Base-by-base conservation (phyloP, 495 filamentous ascomycete species). In the Penicillium riverlandense region DNA sequence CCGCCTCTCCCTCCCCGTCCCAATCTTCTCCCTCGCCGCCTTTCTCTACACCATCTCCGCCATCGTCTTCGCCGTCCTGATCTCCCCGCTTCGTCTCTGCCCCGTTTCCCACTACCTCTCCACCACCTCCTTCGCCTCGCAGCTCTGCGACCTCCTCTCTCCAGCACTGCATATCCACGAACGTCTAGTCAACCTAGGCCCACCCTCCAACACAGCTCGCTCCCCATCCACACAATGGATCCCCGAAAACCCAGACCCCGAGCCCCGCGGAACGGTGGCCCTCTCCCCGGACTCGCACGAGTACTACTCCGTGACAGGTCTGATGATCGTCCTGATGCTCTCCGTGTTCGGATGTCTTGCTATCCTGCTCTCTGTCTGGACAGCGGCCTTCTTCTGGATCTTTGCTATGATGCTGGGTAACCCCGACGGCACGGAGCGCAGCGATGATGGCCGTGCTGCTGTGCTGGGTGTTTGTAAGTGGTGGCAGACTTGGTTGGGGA, bases 321-420 rank as follows among this genome's bases (percentile, higher is more conserved):
- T 80, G 15, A 61, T 78, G 9, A 38, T 66, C 16, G 65, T 83
- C 15, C 66, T 80, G 28, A 38, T 78, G 1, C 47, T 80, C 13
- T 77, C 77, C 5, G 76, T 80, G 0, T 50, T 84, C 15, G 55
- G 80, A 13, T 74, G 74, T 38, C 50, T 80, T 1, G 71, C 65
- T 11, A 60, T 82, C 8, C 66, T 78, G 2, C 62, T 80, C 11
- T 69, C 70, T 4, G 68, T 73, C 8, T 85, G 80, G 81, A 74
- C 72, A 0, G 72, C 79, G 0, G 81, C 76, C 1, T 71, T 69
- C 35, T 85, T 83, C 63, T 85, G 81, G 81, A 58, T 79, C 43
- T 81, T 77, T 46, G 69, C 79, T 22, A 71, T 70, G 53, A 69
- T 84, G 8, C 55, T 85, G 33, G 81, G 81, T 1, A 77, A 83